phyloP scores from a whole-genome alignment of 2,329 filamentous ascomycete genomes.

The Aspergillus calidoustus region DNA sequence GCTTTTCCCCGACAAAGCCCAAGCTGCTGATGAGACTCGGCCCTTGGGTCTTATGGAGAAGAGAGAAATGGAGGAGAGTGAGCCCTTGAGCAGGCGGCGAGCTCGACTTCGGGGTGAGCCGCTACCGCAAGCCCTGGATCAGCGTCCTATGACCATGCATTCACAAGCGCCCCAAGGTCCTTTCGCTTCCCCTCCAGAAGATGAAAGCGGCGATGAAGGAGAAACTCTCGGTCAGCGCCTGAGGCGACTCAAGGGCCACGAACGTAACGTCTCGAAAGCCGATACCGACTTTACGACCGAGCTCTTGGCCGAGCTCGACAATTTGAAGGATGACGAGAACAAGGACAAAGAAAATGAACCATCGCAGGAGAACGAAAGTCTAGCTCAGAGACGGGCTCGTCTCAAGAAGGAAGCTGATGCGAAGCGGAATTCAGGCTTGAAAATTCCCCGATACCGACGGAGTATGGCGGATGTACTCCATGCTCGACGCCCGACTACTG shows the following conservation, averaged over 20 bases:
- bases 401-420: constrained; percentile 47
- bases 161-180: constrained; percentile 28
- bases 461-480: constrained; percentile 58
- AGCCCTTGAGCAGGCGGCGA: constrained; percentile 78
- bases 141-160: constrained; percentile 42
- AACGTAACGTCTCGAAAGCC: constrained; percentile 34
- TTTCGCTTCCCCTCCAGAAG: constrained; percentile 14
- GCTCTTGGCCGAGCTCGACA: constrained; percentile 47
- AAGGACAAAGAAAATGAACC: constrained; percentile 27
- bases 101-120: constrained; percentile 71
- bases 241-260: constrained; percentile 44
- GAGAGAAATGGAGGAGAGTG: constrained; percentile 87
- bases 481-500: constrained; percentile 53
- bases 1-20: constrained; percentile 63
- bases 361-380: constrained; percentile 48
- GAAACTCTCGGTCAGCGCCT: constrained; percentile 53
- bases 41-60: constrained; percentile 62
- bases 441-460: constrained; percentile 41
- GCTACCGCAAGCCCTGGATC: constrained; percentile 35
- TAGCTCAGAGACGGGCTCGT: constrained; percentile 51
- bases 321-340: constrained; percentile 30
- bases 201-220: constrained; percentile 42
- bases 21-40: constrained; percentile 37
- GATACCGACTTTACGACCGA: constrained; percentile 51
- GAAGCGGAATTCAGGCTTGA: constrained; percentile 28